These are phyloP conservation scores for Lyophyllum shimeji DNA, from an alignment of 768 basidiomycete species.

Conservation along the genomic window DNA sequence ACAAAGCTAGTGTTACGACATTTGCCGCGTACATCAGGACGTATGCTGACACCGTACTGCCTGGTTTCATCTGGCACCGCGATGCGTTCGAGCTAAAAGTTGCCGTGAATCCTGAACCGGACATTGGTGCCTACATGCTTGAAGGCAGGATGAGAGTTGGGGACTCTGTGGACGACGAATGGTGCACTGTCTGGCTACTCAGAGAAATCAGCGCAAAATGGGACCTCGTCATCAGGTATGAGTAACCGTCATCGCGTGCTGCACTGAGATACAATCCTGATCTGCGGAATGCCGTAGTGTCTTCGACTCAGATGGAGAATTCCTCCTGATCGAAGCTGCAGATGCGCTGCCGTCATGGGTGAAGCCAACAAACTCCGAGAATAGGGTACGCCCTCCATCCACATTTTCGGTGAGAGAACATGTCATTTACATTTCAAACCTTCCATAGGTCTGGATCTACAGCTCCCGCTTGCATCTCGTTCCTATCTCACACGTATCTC, in stretches of 20 bases:
- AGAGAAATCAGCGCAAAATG: conserved; percentile 73
- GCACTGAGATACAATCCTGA: not conserved
- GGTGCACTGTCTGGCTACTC: conserved; percentile 91
- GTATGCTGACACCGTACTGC: conserved; percentile 54
- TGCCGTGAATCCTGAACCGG: conserved; percentile 42
- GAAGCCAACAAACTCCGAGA: conserved; percentile 85
- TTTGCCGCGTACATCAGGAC: conserved; percentile 67
- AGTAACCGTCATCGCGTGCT: conserved; percentile 4
- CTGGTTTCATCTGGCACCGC: conserved; percentile 77
- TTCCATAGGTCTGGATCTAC: conserved; percentile 86
- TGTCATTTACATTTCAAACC: conserved; percentile 25
- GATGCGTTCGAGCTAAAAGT: conserved; percentile 81
- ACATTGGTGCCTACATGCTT: conserved; percentile 51
- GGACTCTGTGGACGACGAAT: conserved; percentile 98
- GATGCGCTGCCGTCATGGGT: conserved; percentile 89
- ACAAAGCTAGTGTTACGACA: conserved; percentile 60
- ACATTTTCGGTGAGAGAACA: conserved; percentile 31
- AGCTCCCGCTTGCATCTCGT: conserved; percentile 82
- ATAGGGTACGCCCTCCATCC: conserved; percentile 70
- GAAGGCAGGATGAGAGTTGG: conserved; percentile 90
- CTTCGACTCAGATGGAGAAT: conserved; percentile 93
- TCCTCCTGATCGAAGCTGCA: conserved; percentile 94
- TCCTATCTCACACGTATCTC: conserved; percentile 75
- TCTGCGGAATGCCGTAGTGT: conserved; percentile 39
- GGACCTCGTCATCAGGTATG: conserved; percentile 80